Percentiles rank a stretch among this genome's conserved stretches.
These are phyloP conservation scores for Bolboschoenoplectus hybrid DNA, from an alignment of 202 grass and related monocot genomes.

Conservation along the genomic window DNA sequence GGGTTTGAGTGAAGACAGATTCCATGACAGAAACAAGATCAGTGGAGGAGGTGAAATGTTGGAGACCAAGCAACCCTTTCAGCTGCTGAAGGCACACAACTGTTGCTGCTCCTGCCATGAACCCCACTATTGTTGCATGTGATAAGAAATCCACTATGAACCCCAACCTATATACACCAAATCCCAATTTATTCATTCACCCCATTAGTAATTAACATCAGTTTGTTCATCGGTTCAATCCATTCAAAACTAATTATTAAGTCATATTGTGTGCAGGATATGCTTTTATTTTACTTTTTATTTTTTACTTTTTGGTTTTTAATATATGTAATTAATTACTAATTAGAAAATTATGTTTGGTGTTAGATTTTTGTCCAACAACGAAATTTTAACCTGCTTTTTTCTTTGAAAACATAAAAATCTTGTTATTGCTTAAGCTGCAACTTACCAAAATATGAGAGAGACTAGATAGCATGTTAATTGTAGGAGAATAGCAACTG, in stretches of 20 bases:
- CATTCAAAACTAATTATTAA: not conserved
- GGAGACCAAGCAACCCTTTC: conserved; percentile 80
- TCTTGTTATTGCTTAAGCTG: conserved; percentile 26
- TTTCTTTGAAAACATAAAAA: conserved; percentile 31
- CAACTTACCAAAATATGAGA: conserved; percentile 12
- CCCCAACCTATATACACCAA: conserved; percentile 46
- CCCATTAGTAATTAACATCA: not conserved
- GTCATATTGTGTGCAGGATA: not conserved
- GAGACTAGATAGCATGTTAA: conserved; percentile 9
- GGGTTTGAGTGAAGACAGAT: conserved; percentile 75
- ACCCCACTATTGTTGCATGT: conserved; percentile 83
- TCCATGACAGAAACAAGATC: conserved; percentile 83
- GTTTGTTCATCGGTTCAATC: not conserved
- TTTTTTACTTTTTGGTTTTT: not conserved
- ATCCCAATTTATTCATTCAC: not conserved
- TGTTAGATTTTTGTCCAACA: not conserved
- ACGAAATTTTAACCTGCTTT: not conserved
- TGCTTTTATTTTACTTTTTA: not conserved
- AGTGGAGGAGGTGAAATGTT: conserved; percentile 71
- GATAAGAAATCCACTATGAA: conserved; percentile 92
- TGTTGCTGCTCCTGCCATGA: conserved; percentile 89
- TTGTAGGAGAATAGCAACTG: not conserved
- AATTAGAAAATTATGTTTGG: not conserved
- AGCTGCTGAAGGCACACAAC: conserved; percentile 94
- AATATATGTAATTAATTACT: not conserved